Conservation (phyloP, 2,329 filamentous ascomycete species). For the Cytospora paraplurivora region DNA sequence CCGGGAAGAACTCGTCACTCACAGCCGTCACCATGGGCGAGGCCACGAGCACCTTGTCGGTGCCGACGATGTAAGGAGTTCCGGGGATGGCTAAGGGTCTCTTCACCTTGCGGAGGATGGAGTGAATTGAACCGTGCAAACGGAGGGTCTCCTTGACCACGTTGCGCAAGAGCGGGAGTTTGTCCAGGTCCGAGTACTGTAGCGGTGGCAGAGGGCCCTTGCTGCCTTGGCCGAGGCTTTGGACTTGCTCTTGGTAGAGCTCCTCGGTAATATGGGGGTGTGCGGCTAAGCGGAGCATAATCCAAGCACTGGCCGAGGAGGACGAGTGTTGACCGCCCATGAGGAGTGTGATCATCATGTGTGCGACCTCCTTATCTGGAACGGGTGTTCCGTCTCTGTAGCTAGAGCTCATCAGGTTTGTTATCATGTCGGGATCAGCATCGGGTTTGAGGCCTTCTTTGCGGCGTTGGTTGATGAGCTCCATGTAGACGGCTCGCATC, state of each 20-base stretch:
- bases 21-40: conserved; percentile 48
- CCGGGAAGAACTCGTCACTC: conserved; percentile 61
- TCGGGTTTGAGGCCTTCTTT: conserved; percentile 44
- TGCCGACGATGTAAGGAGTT: conserved; percentile 56
- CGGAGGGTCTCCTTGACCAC: conserved; percentile 74
- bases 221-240: conserved; percentile 47
- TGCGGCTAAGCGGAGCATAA: conserved; percentile 77
- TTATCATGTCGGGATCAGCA: conserved; percentile 76
- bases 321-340: conserved; percentile 93
- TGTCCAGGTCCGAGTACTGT: conserved; percentile 60
- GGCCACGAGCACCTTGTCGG: conserved; percentile 50
- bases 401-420: conserved; percentile 80
- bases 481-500: conserved; percentile 72
- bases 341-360: conserved; percentile 92
- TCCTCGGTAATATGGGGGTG: conserved; percentile 78
- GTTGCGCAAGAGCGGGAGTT: conserved; percentile 62
- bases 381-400: conserved; percentile 82
- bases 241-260: conserved; percentile 70
- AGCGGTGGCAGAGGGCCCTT: conserved; percentile 50
- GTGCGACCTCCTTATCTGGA: conserved; percentile 82
- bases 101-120: conserved; percentile 73
- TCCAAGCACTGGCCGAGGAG: conserved; percentile 82
- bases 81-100: conserved; percentile 62
- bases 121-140: conserved; percentile 72
- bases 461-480: conserved; percentile 76